Base-by-base conservation (phyloP, 257 asterid genomes). In the Petunia axillaris region DNA sequence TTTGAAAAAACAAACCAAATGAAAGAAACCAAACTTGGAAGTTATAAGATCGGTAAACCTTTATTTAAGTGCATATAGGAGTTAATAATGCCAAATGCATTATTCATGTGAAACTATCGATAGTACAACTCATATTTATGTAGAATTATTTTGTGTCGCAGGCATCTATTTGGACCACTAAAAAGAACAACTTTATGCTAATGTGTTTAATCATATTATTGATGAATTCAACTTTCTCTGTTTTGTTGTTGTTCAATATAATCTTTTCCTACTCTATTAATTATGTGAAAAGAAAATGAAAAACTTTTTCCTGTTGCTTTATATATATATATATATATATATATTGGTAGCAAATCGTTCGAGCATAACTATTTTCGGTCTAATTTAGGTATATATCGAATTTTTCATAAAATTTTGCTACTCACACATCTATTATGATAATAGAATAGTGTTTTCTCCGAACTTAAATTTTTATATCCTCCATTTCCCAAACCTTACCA, bases 141-240 rank as follows among this genome's bases (percentile, higher is more conserved):
- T 50, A 13, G 44, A 73, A 73, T 73, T 73, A 44, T 25, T 71
- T 71, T 73, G 62, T 73, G 62, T 73, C 78, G 35, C 36, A 50
- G 50, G 62, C 43, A 50, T 73, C 77, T 73, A 73, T 73, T 73
- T 73, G 62, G 62, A 73, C 77, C 62, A 50, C 59, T 48, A 71
- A 5, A 44, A 37, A 46, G 57, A 71, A 25, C 13, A 2, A 50
- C 7, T 50, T 46, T 57, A 48, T 73, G 2, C 62, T 40, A 35
- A 48, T 16, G 48, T 71, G 48, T 5, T 73, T 73, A 4, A 16
- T 1, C 36, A 39, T 25, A 1, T 60, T 3, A 0, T 36, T 9
- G 2, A 2, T 62, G 15, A 36, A 8, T 62, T 35, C 3, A 35
- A 36, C 6, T 11, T 57, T 55, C 5, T 57, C 62, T 57, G 5